phyloP scores from a whole-genome alignment of 768 basidiomycete genomes.

The Mycena albidolilacea region DNA sequence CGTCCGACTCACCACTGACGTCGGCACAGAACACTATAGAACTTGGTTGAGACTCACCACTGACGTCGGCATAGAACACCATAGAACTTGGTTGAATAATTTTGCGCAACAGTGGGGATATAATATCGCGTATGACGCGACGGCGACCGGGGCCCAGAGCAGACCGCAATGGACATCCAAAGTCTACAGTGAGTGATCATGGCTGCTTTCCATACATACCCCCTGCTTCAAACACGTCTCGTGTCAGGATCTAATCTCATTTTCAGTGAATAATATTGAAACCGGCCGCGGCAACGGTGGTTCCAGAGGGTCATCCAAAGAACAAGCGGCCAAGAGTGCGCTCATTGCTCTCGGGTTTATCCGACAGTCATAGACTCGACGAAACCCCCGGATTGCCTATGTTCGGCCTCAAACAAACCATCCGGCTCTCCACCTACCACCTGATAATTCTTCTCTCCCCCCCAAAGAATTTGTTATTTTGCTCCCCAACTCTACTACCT shows the following conservation, averaged over 20 bases:
- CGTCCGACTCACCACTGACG: too few relatives aligned
- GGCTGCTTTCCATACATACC: background rate
- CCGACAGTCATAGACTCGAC: background rate
- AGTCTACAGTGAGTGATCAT: conserved; percentile 45
- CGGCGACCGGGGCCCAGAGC: conserved; percentile 44
- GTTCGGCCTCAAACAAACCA: too few relatives aligned
- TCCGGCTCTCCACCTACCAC: too few relatives aligned
- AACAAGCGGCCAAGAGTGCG: conserved; percentile 45
- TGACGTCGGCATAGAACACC: too few relatives aligned
- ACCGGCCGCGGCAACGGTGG: conserved; percentile 42
- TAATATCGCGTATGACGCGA: conserved; percentile 32
- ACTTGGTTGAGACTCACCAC: too few relatives aligned
- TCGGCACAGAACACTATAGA: too few relatives aligned
- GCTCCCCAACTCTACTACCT: background rate
- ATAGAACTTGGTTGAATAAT: conserved; percentile 43
- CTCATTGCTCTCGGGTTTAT: background rate
- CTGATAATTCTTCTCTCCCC: too few relatives aligned
- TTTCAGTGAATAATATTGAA: conserved; percentile 42
- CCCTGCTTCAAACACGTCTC: background rate
- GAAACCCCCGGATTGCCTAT: too few relatives aligned
- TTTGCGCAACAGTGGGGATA: conserved; percentile 21
- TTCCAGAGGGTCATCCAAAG: conserved; percentile 42
- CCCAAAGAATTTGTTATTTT: too few relatives aligned
- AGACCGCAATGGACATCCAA: conserved; percentile 44
- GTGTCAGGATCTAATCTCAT: background rate